These are phyloP conservation scores for Arthrobotrys iridis DNA, from an alignment of 2,329 filamentous ascomycete genomes.

Conservation along the genomic window DNA sequence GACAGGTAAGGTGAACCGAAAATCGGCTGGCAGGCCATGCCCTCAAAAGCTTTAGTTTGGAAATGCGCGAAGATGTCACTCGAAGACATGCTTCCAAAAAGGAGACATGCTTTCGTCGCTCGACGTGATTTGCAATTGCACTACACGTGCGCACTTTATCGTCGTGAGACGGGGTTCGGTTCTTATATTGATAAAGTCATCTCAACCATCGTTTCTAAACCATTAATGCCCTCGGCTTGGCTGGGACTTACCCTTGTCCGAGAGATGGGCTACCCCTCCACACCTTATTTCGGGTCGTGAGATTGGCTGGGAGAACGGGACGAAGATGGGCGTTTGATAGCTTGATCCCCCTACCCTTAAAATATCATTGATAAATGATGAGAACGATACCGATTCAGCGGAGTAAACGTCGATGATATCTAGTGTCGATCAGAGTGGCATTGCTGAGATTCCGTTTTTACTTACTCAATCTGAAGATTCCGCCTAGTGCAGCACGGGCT, in stretches of 20 bases:
- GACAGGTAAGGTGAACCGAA: no score
- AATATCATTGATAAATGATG: conserved; percentile 12
- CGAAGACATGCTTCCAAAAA: no score
- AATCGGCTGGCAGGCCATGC: no score
- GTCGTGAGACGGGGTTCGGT: no score
- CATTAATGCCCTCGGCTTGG: background rate
- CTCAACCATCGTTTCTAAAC: background rate
- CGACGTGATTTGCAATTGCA: no score
- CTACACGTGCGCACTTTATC: no score
- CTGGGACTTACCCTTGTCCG: conserved; percentile 26
- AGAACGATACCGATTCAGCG: background rate
- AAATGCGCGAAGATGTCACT: no score
- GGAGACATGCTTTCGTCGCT: no score
- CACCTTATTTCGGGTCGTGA: conserved; percentile 35
- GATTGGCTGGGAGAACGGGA: conserved; percentile 23
- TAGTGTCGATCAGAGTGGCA: conserved; percentile 8
- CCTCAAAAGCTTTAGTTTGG: no score
- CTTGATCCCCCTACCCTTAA: no score
- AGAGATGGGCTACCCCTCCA: conserved; percentile 33
- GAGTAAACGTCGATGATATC: background rate
- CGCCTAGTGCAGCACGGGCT: background rate
- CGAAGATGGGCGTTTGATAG: conserved; percentile 6
- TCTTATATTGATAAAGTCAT: background rate
- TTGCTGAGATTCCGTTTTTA: conserved; percentile 3
- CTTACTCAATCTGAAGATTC: background rate